These are phyloP conservation scores for Geotrichum europaeum DNA, from an alignment of 1,139 yeast species.

Conservation along the genomic window DNA sequence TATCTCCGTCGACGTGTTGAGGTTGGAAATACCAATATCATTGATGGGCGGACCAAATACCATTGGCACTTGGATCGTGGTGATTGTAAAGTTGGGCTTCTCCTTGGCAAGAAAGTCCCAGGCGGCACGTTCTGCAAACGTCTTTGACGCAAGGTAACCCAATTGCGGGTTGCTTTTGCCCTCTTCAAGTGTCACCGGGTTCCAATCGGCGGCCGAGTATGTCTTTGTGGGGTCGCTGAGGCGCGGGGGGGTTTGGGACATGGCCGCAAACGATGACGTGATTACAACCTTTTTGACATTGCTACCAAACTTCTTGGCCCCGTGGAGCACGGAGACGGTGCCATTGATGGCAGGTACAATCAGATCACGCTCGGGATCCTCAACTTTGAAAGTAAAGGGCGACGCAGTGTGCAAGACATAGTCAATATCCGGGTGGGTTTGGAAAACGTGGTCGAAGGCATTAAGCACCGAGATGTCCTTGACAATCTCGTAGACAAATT, in stretches of 20 bases:
- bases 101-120: slow-evolving; percentile 40
- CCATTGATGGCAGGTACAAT: slow-evolving; percentile 13
- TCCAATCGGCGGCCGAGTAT: slow-evolving; percentile 38
- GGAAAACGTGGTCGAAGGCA: slow-evolving; percentile 37
- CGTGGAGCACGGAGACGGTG: slow-evolving; percentile 4
- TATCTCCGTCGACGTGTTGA: slow-evolving; percentile 30
- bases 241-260: not conserved
- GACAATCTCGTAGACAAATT: slow-evolving; percentile 39
- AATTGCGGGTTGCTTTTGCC: slow-evolving; percentile 22
- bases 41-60: slow-evolving; percentile 44
- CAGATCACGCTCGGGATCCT: slow-evolving; percentile 18
- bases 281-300: slow-evolving; percentile 8
- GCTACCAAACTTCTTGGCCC: slow-evolving; percentile 18
- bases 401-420: slow-evolving; percentile 42
- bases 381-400: slow-evolving; percentile 34
- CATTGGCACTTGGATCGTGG: slow-evolving; percentile 41
- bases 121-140: slow-evolving; percentile 39
- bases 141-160: slow-evolving; percentile 36
- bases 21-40: slow-evolving; percentile 24
- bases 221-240: slow-evolving; percentile 20
- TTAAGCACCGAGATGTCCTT: slow-evolving; percentile 34
- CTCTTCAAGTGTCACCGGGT: slow-evolving; percentile 37
- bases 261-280: slow-evolving; percentile 11
- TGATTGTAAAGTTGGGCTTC: slow-evolving; percentile 36
- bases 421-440: slow-evolving; percentile 36